Base-by-base conservation (phyloP, 345 rosid species). In the Ceriops zippeliana region DNA sequence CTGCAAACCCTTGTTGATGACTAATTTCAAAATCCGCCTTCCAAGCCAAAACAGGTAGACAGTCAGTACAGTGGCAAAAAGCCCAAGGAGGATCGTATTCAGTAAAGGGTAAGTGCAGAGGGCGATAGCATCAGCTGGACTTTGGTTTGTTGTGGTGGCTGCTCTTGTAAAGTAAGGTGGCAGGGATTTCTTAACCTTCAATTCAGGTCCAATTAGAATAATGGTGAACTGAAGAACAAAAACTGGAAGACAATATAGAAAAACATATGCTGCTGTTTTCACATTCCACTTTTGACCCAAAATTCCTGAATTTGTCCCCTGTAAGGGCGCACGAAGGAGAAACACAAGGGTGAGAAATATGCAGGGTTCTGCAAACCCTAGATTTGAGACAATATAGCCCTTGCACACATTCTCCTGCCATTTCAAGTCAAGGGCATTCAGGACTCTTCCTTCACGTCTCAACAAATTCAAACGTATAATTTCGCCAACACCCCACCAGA, bases 281-380 rank as follows among this genome's bases (percentile, higher is more conserved):
- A 84, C 71, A 73, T 91, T 95, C 98, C 99, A 95, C 63, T 82
- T 86, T 28, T 46, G 83, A 68, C 88, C 84, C 59, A 92, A 73
- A 51, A 81, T 83, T 59, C 98, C 98, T 0, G 89, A 78, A 30
- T 90, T 87, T 85, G 84, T 83, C 69, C 62, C 80, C 79, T 90
- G 90, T 68, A 95, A 84, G 16, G 99, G 90, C 13, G 99, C 97
- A 9, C 96, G 97, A 26, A 95, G 86, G 19, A 91, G 92, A 83
- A 92, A 87, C 75, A 87, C 81, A 7, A 91, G 85, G 10, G 97
- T 89, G 38, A 91, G 87, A 81, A 92, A 92, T 56, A 95, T 75
- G 76, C 99, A 95, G 71, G 99, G 99, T 75, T 95, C 99, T 61
- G 98, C 91, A 83, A 95, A 95, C 32, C 99, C 99, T 66, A 95